A percentile compares a stretch with the other conserved stretches of the same genome.
phyloP scores from a whole-genome alignment of 1,139 yeast species.

The Nakaseomyces nivariensis region DNA sequence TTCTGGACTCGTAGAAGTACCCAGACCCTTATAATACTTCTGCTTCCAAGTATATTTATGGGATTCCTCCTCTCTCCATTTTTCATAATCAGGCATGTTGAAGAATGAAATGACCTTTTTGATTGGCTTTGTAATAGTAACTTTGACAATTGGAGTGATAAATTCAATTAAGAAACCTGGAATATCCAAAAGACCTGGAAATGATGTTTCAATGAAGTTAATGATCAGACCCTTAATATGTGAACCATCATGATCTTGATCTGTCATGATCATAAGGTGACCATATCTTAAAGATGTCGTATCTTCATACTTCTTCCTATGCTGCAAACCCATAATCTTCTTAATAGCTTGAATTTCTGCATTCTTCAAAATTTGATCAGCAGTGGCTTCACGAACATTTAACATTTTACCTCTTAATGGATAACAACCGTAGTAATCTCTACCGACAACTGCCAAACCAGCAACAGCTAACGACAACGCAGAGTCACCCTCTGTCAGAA shows the following conservation, averaged over 20 bases:
- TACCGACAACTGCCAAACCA: slow-evolving; percentile 90
- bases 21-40: slow-evolving; percentile 97
- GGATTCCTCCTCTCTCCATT: slow-evolving; percentile 86
- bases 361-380: slow-evolving; percentile 87
- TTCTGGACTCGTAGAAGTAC: slow-evolving; percentile 76
- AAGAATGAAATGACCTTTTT: slow-evolving; percentile 64
- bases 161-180: slow-evolving; percentile 92
- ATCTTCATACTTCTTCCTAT: slow-evolving; percentile 73
- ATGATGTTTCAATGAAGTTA: slow-evolving; percentile 85
- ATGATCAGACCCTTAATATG: slow-evolving; percentile 95
- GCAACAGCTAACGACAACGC: slow-evolving; percentile 90
- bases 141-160: slow-evolving; percentile 94
- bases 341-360: slow-evolving; percentile 92
- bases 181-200: slow-evolving; percentile 83
- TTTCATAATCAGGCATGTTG: slow-evolving; percentile 92
- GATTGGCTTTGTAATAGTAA: slow-evolving; percentile 63
- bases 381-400: slow-evolving; percentile 92
- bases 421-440: slow-evolving; percentile 91
- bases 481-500: slow-evolving; percentile 95
- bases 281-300: slow-evolving; percentile 80
- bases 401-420: slow-evolving; percentile 92
- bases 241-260: slow-evolving; percentile 99
- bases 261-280: slow-evolving; percentile 98
- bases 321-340: slow-evolving; percentile 92
- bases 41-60: slow-evolving; percentile 72